Base-by-base conservation (phyloP, 345 rosid species). In the Eucalyptus erythrocorys region DNA sequence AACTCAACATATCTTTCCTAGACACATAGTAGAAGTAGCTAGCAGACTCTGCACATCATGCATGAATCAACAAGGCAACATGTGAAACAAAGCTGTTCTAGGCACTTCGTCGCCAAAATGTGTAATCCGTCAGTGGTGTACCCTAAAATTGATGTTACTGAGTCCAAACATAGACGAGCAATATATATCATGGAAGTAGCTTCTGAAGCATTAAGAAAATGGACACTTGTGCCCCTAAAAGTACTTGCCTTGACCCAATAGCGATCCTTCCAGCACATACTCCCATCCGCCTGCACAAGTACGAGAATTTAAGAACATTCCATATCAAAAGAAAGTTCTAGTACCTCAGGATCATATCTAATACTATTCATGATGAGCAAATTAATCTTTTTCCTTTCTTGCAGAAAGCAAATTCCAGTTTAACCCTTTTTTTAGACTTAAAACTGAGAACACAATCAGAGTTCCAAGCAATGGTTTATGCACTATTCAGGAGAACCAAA, bases 181-280 rank as follows among this genome's bases (percentile, higher is more conserved):
- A 57, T 61, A 57, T 27, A 59, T 17, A 59, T 50, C 71, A 11
- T 76, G 84, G 53, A 87, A 48, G 53, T 64, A 76, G 47, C 84
- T 40, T 76, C 30, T 22, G 27, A 1, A 40, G 84, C 84, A 76
- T 76, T 76, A 34, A 30, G 80, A n/a, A 89, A 15, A 57, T 59
- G 43, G 34, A 81, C 32, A 43, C 30, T 12, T 37, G 16, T 24
- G 48, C 22, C 79, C 24, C 34, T 85, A 55, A 76, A 48, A 88
- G 86, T 85, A 95, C 97, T 93, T 96, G 93, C 99, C 99, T 98
- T 98, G 92, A 96, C 95, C 99, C 99, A 98, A 61, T 96, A 96
- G 13, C 98, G 98, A 87, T 96, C 99, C 91, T 91, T 96, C 95
- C 94, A 96, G 88, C 86, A 22, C 92, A 98, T 88, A 87, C 90